Percentiles rank a stretch among this genome's conserved stretches.
phyloP scores from a whole-genome alignment of 352 stramenopile species.

The Phytophthora sansomeana region DNA sequence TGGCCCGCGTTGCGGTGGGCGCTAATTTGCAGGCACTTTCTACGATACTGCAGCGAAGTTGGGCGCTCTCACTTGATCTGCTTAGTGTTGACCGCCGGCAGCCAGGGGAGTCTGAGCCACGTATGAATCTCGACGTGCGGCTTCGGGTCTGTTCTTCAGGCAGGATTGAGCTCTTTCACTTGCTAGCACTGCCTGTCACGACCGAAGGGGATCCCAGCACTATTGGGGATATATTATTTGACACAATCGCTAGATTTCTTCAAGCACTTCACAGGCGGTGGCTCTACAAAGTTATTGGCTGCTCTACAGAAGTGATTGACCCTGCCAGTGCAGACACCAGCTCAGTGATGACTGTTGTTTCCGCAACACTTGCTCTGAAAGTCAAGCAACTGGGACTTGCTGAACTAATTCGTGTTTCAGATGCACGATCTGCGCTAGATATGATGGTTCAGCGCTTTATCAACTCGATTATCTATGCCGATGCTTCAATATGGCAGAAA shows the following conservation, averaged over 20 bases:
- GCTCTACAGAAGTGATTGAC: slow-evolving; percentile 13
- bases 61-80: slow-evolving; percentile 33
- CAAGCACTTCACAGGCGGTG: slow-evolving; percentile 26
- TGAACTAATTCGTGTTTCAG: slow-evolving; percentile 24
- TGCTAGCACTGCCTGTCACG: slow-evolving; percentile 21
- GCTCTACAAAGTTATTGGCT: slow-evolving; percentile 29
- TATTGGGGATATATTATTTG: slow-evolving; percentile 21
- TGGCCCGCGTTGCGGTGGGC: slow-evolving; percentile 18
- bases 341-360: slow-evolving; percentile 2
- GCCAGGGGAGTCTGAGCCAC: background rate
- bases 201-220: slow-evolving; percentile 1
- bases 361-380: slow-evolving; percentile 6
- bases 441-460: slow-evolving; percentile 29
- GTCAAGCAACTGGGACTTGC: slow-evolving; percentile 27
- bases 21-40: slow-evolving; percentile 29
- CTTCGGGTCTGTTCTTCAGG: slow-evolving; percentile 13
- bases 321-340: background rate
- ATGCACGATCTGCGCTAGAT: slow-evolving; percentile 19
- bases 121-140: slow-evolving; percentile 29
- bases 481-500: slow-evolving; percentile 20
- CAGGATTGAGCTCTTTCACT: slow-evolving; percentile 24
- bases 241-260: slow-evolving; percentile 25
- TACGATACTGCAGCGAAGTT: slow-evolving; percentile 17
- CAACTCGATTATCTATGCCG: slow-evolving; percentile 23
- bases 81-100: slow-evolving; percentile 16